Evolutionary conservation across 2,329 filamentous ascomycete genomes (phyloP).

Genomic region (Aspergillus brunneoviolaceus): DNA sequence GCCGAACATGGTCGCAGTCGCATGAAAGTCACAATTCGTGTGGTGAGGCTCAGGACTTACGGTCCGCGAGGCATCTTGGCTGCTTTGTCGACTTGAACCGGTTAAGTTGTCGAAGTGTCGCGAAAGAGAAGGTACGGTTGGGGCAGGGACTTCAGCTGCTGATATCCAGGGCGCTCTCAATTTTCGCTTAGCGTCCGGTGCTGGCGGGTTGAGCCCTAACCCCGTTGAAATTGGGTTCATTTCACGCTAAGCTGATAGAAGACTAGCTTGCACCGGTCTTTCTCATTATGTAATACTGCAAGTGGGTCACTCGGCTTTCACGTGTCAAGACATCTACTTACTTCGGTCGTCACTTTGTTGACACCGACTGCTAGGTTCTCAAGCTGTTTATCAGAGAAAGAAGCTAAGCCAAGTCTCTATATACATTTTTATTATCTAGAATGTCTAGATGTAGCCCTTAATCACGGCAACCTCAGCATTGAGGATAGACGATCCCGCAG

Average conservation of each 20-base stretch:
- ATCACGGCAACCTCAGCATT: slow-evolving; percentile 91
- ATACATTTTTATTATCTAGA: slow-evolving; percentile 8
- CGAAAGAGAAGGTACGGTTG: slow-evolving; percentile 23
- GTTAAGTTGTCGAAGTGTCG: slow-evolving; percentile 41
- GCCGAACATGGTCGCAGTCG: not conserved
- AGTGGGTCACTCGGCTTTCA: not conserved
- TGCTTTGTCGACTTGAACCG: slow-evolving; percentile 42
- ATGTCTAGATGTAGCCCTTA: slow-evolving; percentile 71
- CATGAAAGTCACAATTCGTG: not conserved
- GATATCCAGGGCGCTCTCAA: slow-evolving; percentile 24
- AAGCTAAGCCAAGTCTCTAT: slow-evolving; percentile 19
- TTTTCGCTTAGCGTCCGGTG: slow-evolving; percentile 36
- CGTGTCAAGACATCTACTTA: not conserved
- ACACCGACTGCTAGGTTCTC: too few relatives aligned
- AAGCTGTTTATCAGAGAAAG: not conserved
- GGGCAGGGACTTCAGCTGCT: slow-evolving; percentile 20
- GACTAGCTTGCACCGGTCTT: not conserved
- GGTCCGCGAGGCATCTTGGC: slow-evolving; percentile 58
- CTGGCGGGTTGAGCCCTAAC: slow-evolving; percentile 31
- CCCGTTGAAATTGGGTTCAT: slow-evolving; percentile 27
- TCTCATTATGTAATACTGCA: slow-evolving; percentile 7
- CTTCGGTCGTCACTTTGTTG: too few relatives aligned
- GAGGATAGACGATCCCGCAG: slow-evolving; percentile 91
- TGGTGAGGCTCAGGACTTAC: slow-evolving; percentile 46
- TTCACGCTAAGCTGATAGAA: not conserved